These are phyloP conservation scores for Bruguiera parviflora DNA, from an alignment of 345 rosid species.

Conservation along the genomic window DNA sequence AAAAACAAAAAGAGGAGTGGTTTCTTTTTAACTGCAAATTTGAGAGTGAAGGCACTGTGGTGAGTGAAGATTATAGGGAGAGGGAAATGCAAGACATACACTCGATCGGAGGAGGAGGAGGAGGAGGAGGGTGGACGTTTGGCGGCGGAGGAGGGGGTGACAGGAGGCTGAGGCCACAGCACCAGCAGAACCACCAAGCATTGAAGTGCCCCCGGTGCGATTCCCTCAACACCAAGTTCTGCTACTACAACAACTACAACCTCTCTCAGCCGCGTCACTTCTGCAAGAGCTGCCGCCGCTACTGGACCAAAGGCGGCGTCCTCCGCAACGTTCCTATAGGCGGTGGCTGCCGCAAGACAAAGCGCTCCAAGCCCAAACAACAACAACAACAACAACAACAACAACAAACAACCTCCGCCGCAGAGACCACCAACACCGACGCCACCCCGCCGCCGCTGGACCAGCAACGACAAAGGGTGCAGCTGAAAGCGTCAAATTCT, in stretches of 20 bases:
- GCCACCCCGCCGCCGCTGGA: conserved; percentile 8
- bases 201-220: conserved; percentile 94
- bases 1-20: too few relatives aligned
- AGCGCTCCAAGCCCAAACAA: conserved; percentile 55
- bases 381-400: conserved; percentile 7
- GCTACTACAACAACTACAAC: conserved; percentile 97
- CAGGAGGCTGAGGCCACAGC: conserved; percentile 68
- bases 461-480: conserved; percentile 2
- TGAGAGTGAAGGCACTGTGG: background rate
- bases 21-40: background rate
- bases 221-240: conserved; percentile 88
- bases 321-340: conserved; percentile 97
- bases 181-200: conserved; percentile 62
- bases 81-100: conserved; percentile 60
- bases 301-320: conserved; percentile 99
- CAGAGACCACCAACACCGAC: background rate
- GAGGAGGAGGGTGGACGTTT: conserved; percentile 36
- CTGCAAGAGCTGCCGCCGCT: conserved; percentile 92
- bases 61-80: too few relatives aligned
- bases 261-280: conserved; percentile 99
- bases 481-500: conserved; percentile 36
- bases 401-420: background rate
- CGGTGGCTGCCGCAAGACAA: conserved; percentile 74
- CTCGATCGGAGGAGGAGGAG: conserved; percentile 40
- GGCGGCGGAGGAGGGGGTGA: conserved; percentile 52